A percentile compares a stretch with the other conserved stretches of the same genome.
These are phyloP conservation scores for Pseudogymnoascus sp. DNA, from an alignment of 2,329 filamentous ascomycete species.

Conservation along the genomic window DNA sequence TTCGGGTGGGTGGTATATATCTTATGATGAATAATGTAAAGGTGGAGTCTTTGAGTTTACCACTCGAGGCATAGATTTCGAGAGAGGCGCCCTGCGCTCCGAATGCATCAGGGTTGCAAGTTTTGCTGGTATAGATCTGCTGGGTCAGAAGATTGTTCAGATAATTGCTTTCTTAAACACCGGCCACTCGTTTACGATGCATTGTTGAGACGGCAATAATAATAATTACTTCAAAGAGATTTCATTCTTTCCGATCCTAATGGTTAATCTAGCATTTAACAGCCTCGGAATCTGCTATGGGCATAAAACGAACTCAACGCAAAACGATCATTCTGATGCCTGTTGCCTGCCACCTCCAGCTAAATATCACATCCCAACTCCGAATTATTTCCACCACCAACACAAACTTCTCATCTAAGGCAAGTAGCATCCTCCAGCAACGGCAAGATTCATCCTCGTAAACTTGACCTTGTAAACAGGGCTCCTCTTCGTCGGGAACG, in stretches of 20 bases:
- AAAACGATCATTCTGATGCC: slow-evolving; percentile 1
- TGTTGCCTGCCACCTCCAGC: neutral
- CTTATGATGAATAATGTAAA: neutral
- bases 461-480: slow-evolving; percentile 90
- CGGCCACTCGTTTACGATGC: neutral
- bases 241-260: neutral
- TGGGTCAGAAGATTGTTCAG: neutral
- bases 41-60: neutral
- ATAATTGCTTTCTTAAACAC: neutral
- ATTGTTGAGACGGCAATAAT: neutral
- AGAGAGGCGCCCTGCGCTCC: neutral
- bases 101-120: neutral
- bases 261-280: neutral
- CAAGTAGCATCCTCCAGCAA: slow-evolving; percentile 66
- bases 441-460: slow-evolving; percentile 87
- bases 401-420: slow-evolving; percentile 12
- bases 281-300: neutral
- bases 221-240: neutral
- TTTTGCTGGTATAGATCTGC: neutral
- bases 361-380: slow-evolving; percentile 5
- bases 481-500: slow-evolving; percentile 92
- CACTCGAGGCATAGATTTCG: neutral
- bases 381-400: neutral
- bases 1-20: neutral
- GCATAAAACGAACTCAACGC: neutral